phyloP scores from a whole-genome alignment of 192 early-diverging fungal genomes.

The Podila horticola region DNA sequence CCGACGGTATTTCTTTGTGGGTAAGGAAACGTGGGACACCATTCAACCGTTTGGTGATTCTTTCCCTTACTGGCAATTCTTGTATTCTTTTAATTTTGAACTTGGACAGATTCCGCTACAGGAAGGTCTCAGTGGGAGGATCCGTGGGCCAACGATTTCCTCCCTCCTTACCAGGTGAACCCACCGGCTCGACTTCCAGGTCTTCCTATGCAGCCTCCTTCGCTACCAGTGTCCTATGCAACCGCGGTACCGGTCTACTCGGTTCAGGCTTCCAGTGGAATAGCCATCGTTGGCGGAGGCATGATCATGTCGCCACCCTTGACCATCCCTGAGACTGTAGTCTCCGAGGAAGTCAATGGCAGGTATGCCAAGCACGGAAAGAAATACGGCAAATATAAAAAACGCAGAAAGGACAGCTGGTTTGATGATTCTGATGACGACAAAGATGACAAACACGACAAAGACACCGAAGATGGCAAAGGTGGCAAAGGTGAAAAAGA shows the following conservation, averaged over 20 bases:
- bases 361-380: background rate
- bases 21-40: background rate
- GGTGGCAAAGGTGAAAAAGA: background rate
- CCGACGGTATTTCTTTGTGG: background rate
- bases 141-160: background rate
- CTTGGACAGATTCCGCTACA: background rate
- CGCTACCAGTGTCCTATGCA: too few relatives aligned
- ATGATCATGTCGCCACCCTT: background rate
- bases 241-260: background rate
- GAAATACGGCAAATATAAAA: background rate
- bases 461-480: background rate
- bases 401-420: background rate
- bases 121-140: background rate
- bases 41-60: background rate
- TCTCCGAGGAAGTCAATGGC: background rate
- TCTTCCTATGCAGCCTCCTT: background rate
- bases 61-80: background rate
- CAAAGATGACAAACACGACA: background rate
- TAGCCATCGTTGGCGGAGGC: background rate
- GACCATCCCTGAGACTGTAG: background rate
- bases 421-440: background rate
- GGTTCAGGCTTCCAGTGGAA: background rate
- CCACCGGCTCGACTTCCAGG: background rate
- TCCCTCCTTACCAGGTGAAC: background rate
- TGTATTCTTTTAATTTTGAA: background rate